Evolutionary conservation across 495 filamentous ascomycete species (phyloP).

Genomic region (Viridothelium virens): DNA sequence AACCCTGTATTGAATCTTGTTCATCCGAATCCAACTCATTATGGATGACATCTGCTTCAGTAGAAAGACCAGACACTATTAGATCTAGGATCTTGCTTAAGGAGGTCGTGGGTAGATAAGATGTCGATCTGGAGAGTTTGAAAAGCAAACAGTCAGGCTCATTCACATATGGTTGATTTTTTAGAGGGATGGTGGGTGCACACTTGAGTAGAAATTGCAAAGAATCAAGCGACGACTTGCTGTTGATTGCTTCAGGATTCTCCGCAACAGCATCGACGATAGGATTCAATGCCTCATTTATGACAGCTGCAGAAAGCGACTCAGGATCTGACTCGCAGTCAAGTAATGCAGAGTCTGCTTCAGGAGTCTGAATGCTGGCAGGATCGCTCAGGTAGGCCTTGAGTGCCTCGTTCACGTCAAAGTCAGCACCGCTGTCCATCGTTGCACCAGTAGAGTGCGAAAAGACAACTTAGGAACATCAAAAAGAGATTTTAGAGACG

Average conservation of each 20-base stretch:
- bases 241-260: constrained; percentile 77
- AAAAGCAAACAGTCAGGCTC: constrained; percentile 57
- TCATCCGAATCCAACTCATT: constrained; percentile 85
- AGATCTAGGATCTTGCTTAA: constrained; percentile 92
- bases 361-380: constrained; percentile 68
- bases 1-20: constrained; percentile 66
- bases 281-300: constrained; percentile 80
- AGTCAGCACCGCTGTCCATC: constrained; percentile 72
- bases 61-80: constrained; percentile 84
- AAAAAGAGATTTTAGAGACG: neutral
- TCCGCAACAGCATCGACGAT: constrained; percentile 91
- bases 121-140: constrained; percentile 66
- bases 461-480: constrained; percentile 23
- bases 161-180: constrained; percentile 36
- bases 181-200: constrained; percentile 55
- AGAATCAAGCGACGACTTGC: constrained; percentile 75
- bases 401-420: constrained; percentile 92
- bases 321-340: constrained; percentile 92
- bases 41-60: constrained; percentile 79
- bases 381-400: constrained; percentile 95
- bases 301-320: constrained; percentile 61
- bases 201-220: constrained; percentile 96
- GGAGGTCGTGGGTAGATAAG: constrained; percentile 66
- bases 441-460: constrained; percentile 25
- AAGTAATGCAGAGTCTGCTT: constrained; percentile 73